Percentiles rank a stretch among this genome's conserved stretches.
phyloP scores from a whole-genome alignment of 2,329 filamentous ascomycete genomes.

The Helicocarpus griseus region DNA sequence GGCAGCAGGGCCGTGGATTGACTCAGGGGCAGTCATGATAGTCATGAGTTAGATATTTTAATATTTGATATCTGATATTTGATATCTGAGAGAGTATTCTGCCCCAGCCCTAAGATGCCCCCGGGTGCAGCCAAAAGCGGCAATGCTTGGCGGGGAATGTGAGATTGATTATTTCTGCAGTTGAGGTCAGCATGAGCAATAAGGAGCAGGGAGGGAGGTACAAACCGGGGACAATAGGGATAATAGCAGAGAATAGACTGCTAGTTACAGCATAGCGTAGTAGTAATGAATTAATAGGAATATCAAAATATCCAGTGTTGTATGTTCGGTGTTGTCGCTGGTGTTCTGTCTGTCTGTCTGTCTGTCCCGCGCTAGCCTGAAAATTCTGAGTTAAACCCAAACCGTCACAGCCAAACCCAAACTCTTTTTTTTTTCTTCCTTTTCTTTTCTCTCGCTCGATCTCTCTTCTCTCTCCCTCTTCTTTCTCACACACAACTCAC shows the following conservation, averaged over 20 bases:
- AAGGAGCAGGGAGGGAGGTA: no score
- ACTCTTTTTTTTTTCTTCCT: neutral
- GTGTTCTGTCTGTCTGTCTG: no score
- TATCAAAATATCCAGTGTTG: no score
- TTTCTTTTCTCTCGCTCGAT: conserved; percentile 15
- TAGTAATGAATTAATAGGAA: no score
- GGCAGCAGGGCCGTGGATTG: neutral
- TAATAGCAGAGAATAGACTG: no score
- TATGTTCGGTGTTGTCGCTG: no score
- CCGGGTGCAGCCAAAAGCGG: neutral
- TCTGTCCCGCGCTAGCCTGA: no score
- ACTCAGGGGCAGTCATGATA: neutral
- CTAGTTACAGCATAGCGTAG: no score
- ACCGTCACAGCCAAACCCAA: neutral
- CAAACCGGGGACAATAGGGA: no score
- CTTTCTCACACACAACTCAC: conserved; percentile 16
- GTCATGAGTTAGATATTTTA: neutral
- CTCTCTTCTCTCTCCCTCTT: conserved; percentile 11
- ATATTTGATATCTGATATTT: neutral
- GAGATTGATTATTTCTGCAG: no score
- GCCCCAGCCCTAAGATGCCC: neutral
- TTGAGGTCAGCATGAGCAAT: no score
- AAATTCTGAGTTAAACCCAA: neutral
- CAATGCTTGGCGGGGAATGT: conserved; percentile 4
- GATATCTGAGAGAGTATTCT: no score